Conservation (phyloP, 352 stramenopile species). For the Phytopythium kandeliae region DNA sequence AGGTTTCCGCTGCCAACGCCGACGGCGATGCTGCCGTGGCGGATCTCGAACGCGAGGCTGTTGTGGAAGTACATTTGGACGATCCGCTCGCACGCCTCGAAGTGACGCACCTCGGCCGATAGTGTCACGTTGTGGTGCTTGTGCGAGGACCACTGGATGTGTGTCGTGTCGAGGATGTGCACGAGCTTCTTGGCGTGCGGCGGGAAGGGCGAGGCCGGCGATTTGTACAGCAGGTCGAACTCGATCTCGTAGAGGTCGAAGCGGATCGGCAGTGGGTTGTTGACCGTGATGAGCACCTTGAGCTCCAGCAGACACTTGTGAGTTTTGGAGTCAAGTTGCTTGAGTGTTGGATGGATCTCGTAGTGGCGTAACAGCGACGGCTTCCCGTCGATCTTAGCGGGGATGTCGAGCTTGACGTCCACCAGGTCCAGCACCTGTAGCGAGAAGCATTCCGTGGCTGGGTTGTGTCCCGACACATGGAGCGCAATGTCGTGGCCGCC, state of each 20-base stretch:
- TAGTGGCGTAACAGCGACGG: slow-evolving; percentile 64
- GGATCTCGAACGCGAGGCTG: slow-evolving; percentile 60
- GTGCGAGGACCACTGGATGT: slow-evolving; percentile 53
- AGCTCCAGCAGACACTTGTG: slow-evolving; percentile 66
- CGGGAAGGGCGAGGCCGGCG: not conserved
- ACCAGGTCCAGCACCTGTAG: slow-evolving; percentile 63
- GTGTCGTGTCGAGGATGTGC: slow-evolving; percentile 43
- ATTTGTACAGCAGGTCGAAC: slow-evolving; percentile 64
- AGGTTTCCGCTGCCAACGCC: slow-evolving; percentile 59
- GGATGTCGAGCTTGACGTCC: slow-evolving; percentile 52
- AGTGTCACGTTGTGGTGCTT: slow-evolving; percentile 65
- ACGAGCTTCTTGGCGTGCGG: slow-evolving; percentile 13
- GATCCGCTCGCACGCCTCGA: slow-evolving; percentile 56
- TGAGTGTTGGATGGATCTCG: slow-evolving; percentile 48
- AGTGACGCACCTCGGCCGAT: slow-evolving; percentile 41
- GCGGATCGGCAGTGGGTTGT: slow-evolving; percentile 77
- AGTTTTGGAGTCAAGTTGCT: slow-evolving; percentile 69
- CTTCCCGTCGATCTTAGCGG: slow-evolving; percentile 67
- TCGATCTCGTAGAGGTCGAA: slow-evolving; percentile 66
- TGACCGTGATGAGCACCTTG: slow-evolving; percentile 60
- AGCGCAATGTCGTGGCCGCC: slow-evolving; percentile 51
- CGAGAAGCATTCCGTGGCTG: slow-evolving; percentile 45
- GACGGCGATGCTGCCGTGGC: slow-evolving; percentile 49
- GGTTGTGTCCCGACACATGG: slow-evolving; percentile 50
- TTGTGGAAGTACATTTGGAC: slow-evolving; percentile 63